phyloP scores from a whole-genome alignment of 2,329 filamentous ascomycete species.

The Verticillium alfalfae region DNA sequence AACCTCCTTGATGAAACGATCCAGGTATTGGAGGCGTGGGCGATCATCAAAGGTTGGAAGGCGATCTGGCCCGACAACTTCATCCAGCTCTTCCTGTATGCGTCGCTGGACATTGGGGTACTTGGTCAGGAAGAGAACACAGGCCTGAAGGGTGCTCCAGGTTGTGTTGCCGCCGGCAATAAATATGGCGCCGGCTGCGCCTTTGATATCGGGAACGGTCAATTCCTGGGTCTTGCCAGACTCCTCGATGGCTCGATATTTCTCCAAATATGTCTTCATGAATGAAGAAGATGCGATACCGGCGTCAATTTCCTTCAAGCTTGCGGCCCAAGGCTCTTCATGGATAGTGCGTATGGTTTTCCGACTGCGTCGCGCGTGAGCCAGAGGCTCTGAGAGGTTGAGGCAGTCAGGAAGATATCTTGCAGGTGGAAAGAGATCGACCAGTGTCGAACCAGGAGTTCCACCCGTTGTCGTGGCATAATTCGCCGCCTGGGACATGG shows the following conservation, averaged over 20 bases:
- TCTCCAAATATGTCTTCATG: slow-evolving; percentile 20
- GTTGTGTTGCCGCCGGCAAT: slow-evolving; percentile 42
- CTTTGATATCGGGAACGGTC: slow-evolving; percentile 39
- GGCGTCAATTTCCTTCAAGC: slow-evolving; percentile 21
- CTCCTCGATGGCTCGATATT: not conserved
- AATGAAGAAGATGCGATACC: slow-evolving; percentile 22
- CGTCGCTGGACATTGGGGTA: slow-evolving; percentile 39
- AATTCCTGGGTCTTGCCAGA: slow-evolving; percentile 22
- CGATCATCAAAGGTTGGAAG: slow-evolving; percentile 42
- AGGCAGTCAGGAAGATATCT: slow-evolving; percentile 32
- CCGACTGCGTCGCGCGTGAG: slow-evolving; percentile 19
- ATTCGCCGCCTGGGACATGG: slow-evolving; percentile 16
- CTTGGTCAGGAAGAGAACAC: slow-evolving; percentile 11
- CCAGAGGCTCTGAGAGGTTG: slow-evolving; percentile 13
- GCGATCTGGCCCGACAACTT: slow-evolving; percentile 35
- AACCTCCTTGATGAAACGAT: slow-evolving; percentile 40
- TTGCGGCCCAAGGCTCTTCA: slow-evolving; percentile 31
- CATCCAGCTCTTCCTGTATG: slow-evolving; percentile 37
- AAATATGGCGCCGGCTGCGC: slow-evolving; percentile 40
- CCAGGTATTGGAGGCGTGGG: slow-evolving; percentile 33
- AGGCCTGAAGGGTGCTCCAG: slow-evolving; percentile 26
- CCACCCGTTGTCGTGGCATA: slow-evolving; percentile 20
- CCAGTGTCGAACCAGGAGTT: slow-evolving; percentile 28
- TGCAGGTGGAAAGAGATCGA: slow-evolving; percentile 42
- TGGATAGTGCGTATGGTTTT: slow-evolving; percentile 32